A percentile compares a stretch with the other conserved stretches of the same genome.
Evolutionary conservation across 441 rosid species (phyloP).

Genomic region (Gossypium davidsonii): DNA sequence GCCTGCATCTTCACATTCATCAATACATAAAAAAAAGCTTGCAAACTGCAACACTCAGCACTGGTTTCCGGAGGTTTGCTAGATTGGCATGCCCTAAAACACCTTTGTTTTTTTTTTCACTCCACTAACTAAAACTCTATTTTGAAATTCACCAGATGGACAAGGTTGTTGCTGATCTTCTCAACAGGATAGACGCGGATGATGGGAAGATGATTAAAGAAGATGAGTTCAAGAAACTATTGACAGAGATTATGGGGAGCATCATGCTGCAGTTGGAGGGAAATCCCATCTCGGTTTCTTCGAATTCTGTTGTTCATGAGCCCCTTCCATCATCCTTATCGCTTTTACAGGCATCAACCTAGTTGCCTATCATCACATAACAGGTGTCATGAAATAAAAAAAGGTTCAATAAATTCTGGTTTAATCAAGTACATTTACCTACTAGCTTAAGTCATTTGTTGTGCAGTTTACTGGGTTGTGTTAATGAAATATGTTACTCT

Average conservation of each 20-base stretch:
- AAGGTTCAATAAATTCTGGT: not conserved
- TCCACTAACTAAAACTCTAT: not conserved
- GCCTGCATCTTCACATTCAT: not conserved
- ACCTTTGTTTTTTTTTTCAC: not conserved
- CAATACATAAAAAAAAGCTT: not conserved
- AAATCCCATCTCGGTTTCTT: conserved; percentile 56
- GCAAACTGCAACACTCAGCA: not conserved
- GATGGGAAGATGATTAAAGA: conserved; percentile 72
- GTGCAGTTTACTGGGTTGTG: not conserved
- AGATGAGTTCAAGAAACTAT: conserved; percentile 74
- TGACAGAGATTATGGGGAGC: conserved; percentile 67
- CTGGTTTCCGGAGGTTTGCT: not conserved
- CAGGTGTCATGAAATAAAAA: not conserved
- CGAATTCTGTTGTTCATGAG: conserved; percentile 90
- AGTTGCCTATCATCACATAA: not conserved
- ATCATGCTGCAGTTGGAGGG: conserved; percentile 83
- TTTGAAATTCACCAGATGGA: conserved; percentile 49
- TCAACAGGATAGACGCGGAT: conserved; percentile 59
- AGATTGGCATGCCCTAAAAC: not conserved
- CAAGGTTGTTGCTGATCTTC: conserved; percentile 39
- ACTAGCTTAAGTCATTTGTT: no score
- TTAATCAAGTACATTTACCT: not conserved
- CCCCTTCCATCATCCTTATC: conserved; percentile 57
- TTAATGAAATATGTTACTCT: not conserved
- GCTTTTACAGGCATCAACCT: conserved; percentile 41